phyloP scores from a whole-genome alignment of 768 basidiomycete genomes.

The Erythrobasidium yunnanense region DNA sequence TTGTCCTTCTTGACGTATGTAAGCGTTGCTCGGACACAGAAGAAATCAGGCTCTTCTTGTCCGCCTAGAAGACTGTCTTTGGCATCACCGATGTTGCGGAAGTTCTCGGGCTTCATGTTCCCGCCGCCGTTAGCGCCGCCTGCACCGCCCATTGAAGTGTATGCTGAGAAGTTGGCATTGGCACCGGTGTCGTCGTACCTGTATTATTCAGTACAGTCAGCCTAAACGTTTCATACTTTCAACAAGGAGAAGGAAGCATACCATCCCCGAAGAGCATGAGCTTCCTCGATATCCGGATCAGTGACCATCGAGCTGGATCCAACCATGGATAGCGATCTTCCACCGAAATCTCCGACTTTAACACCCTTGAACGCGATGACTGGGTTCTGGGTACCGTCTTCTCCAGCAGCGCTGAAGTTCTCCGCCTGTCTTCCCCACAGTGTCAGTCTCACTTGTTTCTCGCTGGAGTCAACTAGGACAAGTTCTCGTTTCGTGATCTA shows the following conservation, averaged over 20 bases:
- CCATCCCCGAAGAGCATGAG: constrained; percentile 80
- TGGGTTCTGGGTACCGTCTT: constrained; percentile 46
- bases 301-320: constrained; percentile 69
- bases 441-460: constrained; percentile 67
- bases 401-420: constrained; percentile 48
- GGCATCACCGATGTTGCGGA: constrained; percentile 63
- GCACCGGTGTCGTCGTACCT: constrained; percentile 63
- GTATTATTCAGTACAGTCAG: background rate
- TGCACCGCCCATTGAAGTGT: constrained; percentile 47
- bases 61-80: constrained; percentile 58
- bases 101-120: constrained; percentile 59
- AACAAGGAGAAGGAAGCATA: constrained; percentile 52
- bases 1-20: constrained; percentile 69
- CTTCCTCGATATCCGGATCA: constrained; percentile 85
- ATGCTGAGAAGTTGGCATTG: constrained; percentile 58
- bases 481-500: constrained; percentile 83
- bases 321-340: constrained; percentile 72
- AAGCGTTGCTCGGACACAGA: constrained; percentile 68
- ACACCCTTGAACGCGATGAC: constrained; percentile 90
- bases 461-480: constrained; percentile 71
- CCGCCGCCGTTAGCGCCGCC: constrained; percentile 44
- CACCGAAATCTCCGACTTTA: constrained; percentile 83
- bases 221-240: constrained; percentile 52
- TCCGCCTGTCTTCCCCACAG: constrained; percentile 96
- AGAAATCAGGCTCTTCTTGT: constrained; percentile 62